Conservation (phyloP, 129 eudicot species). For the Erigeron canadensis region DNA sequence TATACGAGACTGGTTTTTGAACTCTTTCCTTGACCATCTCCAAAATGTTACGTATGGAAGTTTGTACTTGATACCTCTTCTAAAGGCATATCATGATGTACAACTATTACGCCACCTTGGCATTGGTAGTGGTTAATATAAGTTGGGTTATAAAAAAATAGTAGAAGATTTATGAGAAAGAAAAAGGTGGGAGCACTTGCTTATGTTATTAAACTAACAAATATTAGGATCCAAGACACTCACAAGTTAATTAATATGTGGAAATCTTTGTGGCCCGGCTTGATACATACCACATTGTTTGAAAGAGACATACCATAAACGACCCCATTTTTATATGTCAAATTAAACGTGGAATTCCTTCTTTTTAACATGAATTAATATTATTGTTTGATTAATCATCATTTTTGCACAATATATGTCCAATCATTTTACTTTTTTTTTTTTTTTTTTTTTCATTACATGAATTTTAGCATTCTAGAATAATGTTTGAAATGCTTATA, state of each 20-base stretch:
- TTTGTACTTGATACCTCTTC: too few relatives aligned
- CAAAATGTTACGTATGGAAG: too few relatives aligned
- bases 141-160: not conserved
- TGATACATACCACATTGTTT: slow-evolving; percentile 31
- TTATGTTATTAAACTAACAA: slow-evolving; percentile 13
- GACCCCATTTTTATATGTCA: not conserved
- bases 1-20: too few relatives aligned
- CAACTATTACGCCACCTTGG: too few relatives aligned
- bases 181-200: slow-evolving; percentile 14
- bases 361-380: not conserved
- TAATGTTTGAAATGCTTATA: not conserved
- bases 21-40: too few relatives aligned
- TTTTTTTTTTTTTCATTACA: not conserved
- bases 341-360: slow-evolving; percentile 7
- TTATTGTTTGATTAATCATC: slow-evolving; percentile 1
- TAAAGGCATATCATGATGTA: too few relatives aligned
- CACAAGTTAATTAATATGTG: not conserved
- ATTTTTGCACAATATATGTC: not conserved
- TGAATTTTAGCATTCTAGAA: not conserved
- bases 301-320: slow-evolving; percentile 17
- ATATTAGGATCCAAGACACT: slow-evolving; percentile 1
- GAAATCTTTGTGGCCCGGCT: slow-evolving; percentile 34
- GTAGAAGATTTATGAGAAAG: not conserved
- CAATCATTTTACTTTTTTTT: not conserved
- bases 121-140: too few relatives aligned